Evolutionary conservation across 495 filamentous ascomycete species (phyloP).

Genomic region (Daldinia bambusicola): DNA sequence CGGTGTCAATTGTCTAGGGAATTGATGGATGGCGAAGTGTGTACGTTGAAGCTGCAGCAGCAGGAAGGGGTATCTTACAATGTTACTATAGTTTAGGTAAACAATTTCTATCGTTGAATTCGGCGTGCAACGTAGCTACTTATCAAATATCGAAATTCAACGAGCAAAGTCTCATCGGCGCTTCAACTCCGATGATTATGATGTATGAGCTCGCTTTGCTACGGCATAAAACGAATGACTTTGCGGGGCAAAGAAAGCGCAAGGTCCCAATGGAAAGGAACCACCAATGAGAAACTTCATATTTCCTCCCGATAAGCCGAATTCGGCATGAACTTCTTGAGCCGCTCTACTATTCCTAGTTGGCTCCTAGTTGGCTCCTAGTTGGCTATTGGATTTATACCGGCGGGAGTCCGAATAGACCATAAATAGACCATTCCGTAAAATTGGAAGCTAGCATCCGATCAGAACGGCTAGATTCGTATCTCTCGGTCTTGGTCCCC

Average conservation of each 20-base stretch:
- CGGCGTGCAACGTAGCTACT: conserved; percentile 15
- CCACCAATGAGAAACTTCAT: conserved; percentile 30
- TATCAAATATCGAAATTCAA: conserved; percentile 24
- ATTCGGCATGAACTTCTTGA: conserved; percentile 41
- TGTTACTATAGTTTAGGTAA: background rate
- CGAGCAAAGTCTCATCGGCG: conserved; percentile 36
- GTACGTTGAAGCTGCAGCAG: background rate
- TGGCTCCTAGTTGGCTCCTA: background rate
- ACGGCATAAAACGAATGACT: conserved; percentile 29
- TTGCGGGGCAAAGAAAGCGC: conserved; percentile 30
- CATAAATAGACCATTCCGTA: background rate
- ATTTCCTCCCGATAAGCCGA: conserved; percentile 38
- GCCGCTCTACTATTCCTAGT: conserved; percentile 12
- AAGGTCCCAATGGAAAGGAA: conserved; percentile 32
- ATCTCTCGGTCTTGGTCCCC: background rate
- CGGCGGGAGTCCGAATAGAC: background rate
- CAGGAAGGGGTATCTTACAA: background rate
- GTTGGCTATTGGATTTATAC: background rate
- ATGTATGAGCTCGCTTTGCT: conserved; percentile 42
- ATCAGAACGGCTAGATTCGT: conserved; percentile 19
- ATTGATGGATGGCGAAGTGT: background rate
- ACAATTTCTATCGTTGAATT: background rate
- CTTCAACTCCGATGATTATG: conserved; percentile 38
- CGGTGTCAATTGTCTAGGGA: background rate
- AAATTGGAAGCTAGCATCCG: conserved; percentile 6